Percentiles rank a stretch among this genome's conserved stretches.
phyloP scores from a whole-genome alignment of 768 basidiomycete genomes.

The Bullera alba region DNA sequence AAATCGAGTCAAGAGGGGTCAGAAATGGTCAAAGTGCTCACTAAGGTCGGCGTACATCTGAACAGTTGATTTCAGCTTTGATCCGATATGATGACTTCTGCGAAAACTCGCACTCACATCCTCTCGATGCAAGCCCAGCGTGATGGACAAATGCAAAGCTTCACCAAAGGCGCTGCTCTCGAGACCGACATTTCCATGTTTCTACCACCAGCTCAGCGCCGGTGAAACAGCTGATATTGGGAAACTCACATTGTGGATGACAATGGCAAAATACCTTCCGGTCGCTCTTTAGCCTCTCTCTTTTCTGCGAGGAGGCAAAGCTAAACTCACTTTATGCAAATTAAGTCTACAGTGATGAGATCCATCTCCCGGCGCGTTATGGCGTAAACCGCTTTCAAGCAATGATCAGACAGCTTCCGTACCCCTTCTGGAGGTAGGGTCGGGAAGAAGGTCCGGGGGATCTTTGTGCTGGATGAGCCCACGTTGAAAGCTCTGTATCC shows the following conservation, averaged over 20 bases:
- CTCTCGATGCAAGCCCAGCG: constrained; percentile 7
- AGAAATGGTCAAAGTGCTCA: neutral
- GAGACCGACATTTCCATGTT: constrained; percentile 3
- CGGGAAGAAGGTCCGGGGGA: constrained; percentile 22
- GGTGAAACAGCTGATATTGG: neutral
- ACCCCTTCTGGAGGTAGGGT: constrained; percentile 17
- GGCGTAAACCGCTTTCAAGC: constrained; percentile 15
- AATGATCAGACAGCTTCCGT: constrained; percentile 15
- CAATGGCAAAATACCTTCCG: constrained; percentile 1
- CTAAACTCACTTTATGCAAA: constrained; percentile 21
- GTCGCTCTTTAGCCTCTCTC: neutral
- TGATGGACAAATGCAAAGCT: neutral
- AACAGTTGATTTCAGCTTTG: neutral
- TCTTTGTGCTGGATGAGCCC: constrained; percentile 1
- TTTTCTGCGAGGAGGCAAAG: neutral
- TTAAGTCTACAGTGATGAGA: constrained; percentile 10
- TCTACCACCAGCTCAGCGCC: no score
- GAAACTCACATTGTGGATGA: constrained; percentile 8
- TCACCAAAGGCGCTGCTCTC: constrained; percentile 8
- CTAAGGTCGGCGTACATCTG: neutral
- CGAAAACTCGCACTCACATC: neutral
- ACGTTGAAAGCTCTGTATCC: neutral
- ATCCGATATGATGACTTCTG: neutral
- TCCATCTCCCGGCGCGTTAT: constrained; percentile 14
- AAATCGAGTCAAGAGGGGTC: neutral